These are phyloP conservation scores for Globisporangium radiosum DNA, from an alignment of 352 stramenopile genomes.

Conservation along the genomic window DNA sequence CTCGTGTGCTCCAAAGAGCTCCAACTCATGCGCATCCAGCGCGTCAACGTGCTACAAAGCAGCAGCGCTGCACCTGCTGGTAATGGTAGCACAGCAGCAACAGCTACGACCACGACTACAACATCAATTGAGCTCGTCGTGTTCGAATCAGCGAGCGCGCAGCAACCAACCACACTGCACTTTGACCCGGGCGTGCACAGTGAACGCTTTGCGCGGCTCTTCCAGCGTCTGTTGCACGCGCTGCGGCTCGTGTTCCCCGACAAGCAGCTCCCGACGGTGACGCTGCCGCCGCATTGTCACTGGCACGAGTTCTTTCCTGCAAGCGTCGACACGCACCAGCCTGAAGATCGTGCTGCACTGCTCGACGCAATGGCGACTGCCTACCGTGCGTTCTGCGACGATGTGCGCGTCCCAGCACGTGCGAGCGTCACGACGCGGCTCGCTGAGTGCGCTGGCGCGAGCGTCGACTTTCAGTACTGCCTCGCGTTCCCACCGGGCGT, in stretches of 20 bases:
- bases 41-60: constrained; percentile 26
- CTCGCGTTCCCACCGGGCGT: constrained; percentile 29
- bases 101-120: constrained; percentile 4
- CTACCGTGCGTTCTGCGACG: constrained; percentile 60
- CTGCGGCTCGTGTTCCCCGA: constrained; percentile 41
- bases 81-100: constrained; percentile 1
- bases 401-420: constrained; percentile 38
- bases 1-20: constrained; percentile 28
- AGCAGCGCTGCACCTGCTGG: neutral
- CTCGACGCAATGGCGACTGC: constrained; percentile 37
- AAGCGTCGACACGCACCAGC: neutral
- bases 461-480: constrained; percentile 64
- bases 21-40: constrained; percentile 39
- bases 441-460: constrained; percentile 38
- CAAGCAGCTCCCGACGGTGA: constrained; percentile 24
- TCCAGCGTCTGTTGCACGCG: constrained; percentile 42
- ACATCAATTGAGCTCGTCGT: constrained; percentile 30
- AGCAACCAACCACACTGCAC: constrained; percentile 21
- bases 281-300: constrained; percentile 28
- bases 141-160: neutral
- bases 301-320: constrained; percentile 50
- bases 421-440: constrained; percentile 38
- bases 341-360: neutral
- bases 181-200: constrained; percentile 51
- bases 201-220: constrained; percentile 41